Evolutionary conservation across 129 eudicot genomes (phyloP).

Genomic region (Mikania micrantha): DNA sequence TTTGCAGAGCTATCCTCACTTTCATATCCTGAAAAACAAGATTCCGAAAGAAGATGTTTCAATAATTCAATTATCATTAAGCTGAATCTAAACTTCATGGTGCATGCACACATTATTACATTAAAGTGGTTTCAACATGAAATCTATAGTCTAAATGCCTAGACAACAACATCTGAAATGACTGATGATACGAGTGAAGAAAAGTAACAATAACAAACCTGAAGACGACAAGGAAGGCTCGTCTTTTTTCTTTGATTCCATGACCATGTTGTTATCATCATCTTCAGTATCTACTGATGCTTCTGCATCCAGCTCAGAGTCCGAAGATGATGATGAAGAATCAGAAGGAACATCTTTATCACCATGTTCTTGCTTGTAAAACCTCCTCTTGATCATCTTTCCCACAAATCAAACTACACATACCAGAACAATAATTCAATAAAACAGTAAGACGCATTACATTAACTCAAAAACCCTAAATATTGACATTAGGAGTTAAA

Average conservation of each 20-base stretch:
- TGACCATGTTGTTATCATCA: slow-evolving; percentile 25
- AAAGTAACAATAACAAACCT: slow-evolving; percentile 30
- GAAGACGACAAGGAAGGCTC: slow-evolving; percentile 47
- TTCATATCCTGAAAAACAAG: slow-evolving; percentile 63
- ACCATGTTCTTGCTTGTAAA: slow-evolving; percentile 74
- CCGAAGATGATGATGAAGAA: slow-evolving; percentile 69
- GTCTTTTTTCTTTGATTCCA: slow-evolving; percentile 29
- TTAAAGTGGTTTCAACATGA: not conserved
- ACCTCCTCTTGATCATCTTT: slow-evolving; percentile 84
- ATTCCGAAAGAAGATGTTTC: not conserved
- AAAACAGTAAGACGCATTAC: not conserved
- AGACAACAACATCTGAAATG: not conserved
- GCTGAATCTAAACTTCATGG: not conserved
- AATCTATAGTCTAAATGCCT: not conserved
- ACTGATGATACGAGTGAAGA: not conserved
- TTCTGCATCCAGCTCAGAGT: slow-evolving; percentile 59
- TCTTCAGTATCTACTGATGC: slow-evolving; percentile 44
- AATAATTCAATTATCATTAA: not conserved
- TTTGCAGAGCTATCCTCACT: slow-evolving; percentile 85
- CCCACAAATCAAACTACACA: slow-evolving; percentile 5
- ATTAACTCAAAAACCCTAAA: not conserved
- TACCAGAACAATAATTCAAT: not conserved
- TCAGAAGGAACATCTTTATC: slow-evolving; percentile 68
- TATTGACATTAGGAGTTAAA: not conserved
- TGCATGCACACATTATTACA: not conserved